phyloP scores from a whole-genome alignment of 768 basidiomycete genomes.

The Bullera alba region DNA sequence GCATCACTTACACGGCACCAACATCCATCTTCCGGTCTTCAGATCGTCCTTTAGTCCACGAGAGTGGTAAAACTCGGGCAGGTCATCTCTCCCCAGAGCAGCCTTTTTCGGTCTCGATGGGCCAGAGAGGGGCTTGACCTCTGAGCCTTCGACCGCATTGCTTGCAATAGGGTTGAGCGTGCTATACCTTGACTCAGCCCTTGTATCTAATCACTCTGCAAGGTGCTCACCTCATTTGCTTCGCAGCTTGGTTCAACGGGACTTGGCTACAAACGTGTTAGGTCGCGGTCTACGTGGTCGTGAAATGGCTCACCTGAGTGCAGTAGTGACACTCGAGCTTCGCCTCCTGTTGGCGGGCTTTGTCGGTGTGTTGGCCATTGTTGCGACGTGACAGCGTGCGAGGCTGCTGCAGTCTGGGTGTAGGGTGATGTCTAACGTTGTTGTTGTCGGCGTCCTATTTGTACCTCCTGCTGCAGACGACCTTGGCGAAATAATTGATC shows the following conservation, averaged over 20 bases:
- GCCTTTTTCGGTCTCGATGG: constrained; percentile 4
- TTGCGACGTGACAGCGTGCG: too few species aligned
- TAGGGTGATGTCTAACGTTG: too few species aligned
- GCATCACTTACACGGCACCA: constrained; percentile 59
- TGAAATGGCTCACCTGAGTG: constrained; percentile 19
- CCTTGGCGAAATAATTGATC: too few species aligned
- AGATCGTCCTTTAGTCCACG: constrained; percentile 54
- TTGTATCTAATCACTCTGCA: too few species aligned
- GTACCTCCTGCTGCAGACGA: too few species aligned
- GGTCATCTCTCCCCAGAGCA: constrained; percentile 4
- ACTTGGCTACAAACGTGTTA: background rate
- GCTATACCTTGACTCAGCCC: too few species aligned
- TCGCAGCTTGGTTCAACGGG: background rate
- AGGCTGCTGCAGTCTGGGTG: too few species aligned
- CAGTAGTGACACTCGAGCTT: constrained; percentile 30
- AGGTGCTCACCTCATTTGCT: background rate
- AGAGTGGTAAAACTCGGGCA: constrained; percentile 29
- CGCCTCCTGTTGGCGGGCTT: constrained; percentile 13
- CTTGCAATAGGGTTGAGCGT: too few species aligned
- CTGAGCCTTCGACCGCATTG: too few species aligned
- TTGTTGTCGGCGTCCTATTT: too few species aligned
- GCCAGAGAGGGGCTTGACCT: constrained; percentile 18
- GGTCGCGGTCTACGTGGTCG: background rate
- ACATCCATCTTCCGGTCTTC: constrained; percentile 60
- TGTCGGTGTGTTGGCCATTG: too few species aligned